Conservation (phyloP, 2,329 filamentous ascomycete species). For the Penicillium polonicum region DNA sequence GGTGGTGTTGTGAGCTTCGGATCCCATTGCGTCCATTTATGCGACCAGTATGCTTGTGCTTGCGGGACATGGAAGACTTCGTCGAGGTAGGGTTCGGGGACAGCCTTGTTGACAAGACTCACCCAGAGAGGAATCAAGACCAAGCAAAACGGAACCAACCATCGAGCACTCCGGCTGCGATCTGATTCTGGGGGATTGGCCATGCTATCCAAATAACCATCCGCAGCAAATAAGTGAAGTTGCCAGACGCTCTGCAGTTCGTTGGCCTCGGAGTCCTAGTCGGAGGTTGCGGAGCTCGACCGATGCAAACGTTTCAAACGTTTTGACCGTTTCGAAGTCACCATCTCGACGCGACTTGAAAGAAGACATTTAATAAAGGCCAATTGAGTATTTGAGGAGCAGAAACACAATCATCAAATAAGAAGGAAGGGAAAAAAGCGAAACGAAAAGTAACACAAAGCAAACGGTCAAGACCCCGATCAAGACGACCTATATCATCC, state of each 20-base stretch:
- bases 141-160: slow-evolving; percentile 37
- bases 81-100: slow-evolving; percentile 60
- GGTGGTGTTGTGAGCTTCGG: slow-evolving; percentile 97
- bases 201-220: slow-evolving; percentile 26
- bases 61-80: slow-evolving; percentile 72
- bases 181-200: slow-evolving; percentile 32
- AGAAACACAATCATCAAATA: not conserved
- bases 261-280: not conserved
- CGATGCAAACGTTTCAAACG: slow-evolving; percentile 38
- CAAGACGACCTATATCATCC: not conserved
- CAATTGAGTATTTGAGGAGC: not conserved
- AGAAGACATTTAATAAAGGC: not conserved
- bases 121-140: slow-evolving; percentile 43
- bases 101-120: slow-evolving; percentile 46
- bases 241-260: not conserved
- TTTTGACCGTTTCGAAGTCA: not conserved
- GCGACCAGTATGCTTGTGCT: slow-evolving; percentile 79
- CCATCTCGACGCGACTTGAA: not conserved
- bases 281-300: not conserved
- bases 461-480: not conserved
- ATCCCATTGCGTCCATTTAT: slow-evolving; percentile 78
- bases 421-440: too few relatives aligned
- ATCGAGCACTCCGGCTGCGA: slow-evolving; percentile 38
- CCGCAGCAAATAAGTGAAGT: not conserved
- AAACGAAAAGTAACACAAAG: not conserved